A percentile compares a stretch with the other conserved stretches of the same genome.
These are phyloP conservation scores for Hypoxylon trugodes DNA, from an alignment of 495 filamentous ascomycete species.

Conservation along the genomic window DNA sequence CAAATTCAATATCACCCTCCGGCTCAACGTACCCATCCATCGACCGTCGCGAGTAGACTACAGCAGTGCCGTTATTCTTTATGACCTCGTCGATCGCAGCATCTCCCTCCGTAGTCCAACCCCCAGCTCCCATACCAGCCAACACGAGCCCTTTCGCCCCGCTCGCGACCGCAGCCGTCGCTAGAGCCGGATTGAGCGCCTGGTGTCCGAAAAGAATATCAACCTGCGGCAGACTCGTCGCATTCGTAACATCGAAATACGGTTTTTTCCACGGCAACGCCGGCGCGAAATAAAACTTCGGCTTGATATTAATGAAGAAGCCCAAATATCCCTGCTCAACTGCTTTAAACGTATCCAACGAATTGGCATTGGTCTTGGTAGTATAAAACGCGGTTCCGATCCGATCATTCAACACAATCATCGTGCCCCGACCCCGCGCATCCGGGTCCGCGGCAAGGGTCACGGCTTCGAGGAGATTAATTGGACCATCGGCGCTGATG, in stretches of 20 bases:
- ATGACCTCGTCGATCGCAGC: constrained; percentile 26
- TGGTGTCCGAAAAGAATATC: constrained; percentile 56
- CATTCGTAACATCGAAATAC: constrained; percentile 46
- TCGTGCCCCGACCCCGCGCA: constrained; percentile 50
- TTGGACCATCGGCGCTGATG: constrained; percentile 60
- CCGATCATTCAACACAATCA: constrained; percentile 63
- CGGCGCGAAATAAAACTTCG: constrained; percentile 56
- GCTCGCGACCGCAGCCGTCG: constrained; percentile 48
- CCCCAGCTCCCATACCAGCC: constrained; percentile 48
- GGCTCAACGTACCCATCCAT: constrained; percentile 39
- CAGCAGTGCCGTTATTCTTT: constrained; percentile 38
- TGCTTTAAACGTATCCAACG: constrained; percentile 60
- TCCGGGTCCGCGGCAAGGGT: constrained; percentile 51
- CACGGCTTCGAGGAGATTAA: constrained; percentile 60
- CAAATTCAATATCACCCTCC: constrained; percentile 13
- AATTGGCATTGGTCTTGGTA: constrained; percentile 62
- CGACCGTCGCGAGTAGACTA: constrained; percentile 41
- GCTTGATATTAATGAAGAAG: constrained; percentile 54
- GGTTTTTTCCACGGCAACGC: constrained; percentile 49
- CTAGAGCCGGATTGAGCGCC: constrained; percentile 42
- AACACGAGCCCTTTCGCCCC: constrained; percentile 57
- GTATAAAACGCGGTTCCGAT: constrained; percentile 57
- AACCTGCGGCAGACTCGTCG: constrained; percentile 52
- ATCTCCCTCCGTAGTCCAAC: constrained; percentile 34
- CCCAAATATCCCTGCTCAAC: constrained; percentile 56